phyloP scores from a whole-genome alignment of 2,329 filamentous ascomycete genomes.

The Colletotrichum sublineola region DNA sequence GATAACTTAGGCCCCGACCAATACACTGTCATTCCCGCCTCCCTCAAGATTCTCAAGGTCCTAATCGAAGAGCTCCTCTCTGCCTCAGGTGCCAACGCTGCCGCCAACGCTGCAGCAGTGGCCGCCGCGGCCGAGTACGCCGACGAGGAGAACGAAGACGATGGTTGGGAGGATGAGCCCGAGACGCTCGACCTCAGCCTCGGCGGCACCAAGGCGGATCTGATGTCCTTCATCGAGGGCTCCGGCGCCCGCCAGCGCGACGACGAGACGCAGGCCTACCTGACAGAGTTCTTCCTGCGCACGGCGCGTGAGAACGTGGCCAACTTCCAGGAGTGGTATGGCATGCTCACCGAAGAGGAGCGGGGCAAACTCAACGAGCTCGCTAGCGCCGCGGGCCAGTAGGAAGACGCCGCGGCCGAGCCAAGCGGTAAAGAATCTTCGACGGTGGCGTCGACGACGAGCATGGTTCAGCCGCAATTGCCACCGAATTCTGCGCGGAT shows the following conservation, averaged over 20 bases:
- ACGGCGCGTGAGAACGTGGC: constrained; percentile 69
- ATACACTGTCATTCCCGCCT: constrained; percentile 88
- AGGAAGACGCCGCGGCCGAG: constrained; percentile 35
- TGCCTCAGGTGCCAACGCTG: constrained; percentile 75
- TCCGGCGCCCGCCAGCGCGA: constrained; percentile 77
- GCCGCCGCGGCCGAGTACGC: constrained; percentile 65
- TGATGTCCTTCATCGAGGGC: constrained; percentile 82
- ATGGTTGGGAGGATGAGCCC: constrained; percentile 90
- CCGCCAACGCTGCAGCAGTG: constrained; percentile 72
- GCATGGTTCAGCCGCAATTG: constrained; percentile 30
- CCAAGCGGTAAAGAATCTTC: constrained; percentile 15
- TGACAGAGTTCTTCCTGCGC: constrained; percentile 83
- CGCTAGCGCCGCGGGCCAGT: constrained; percentile 53
- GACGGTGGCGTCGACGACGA: constrained; percentile 13
- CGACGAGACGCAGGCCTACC: constrained; percentile 89
- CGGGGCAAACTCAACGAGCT: constrained; percentile 69
- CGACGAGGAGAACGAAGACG: constrained; percentile 79
- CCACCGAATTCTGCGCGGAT: constrained; percentile 32
- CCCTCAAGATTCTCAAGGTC: constrained; percentile 96
- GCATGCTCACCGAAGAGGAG: constrained; percentile 67
- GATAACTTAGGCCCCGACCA: constrained; percentile 79
- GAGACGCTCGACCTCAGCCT: constrained; percentile 82
- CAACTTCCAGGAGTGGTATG: constrained; percentile 70
- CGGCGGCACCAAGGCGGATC: constrained; percentile 76
- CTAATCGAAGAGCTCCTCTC: constrained; percentile 92